These are phyloP conservation scores for Pestalotiopsis fici DNA, from an alignment of 2,329 filamentous ascomycete species.

Conservation along the genomic window DNA sequence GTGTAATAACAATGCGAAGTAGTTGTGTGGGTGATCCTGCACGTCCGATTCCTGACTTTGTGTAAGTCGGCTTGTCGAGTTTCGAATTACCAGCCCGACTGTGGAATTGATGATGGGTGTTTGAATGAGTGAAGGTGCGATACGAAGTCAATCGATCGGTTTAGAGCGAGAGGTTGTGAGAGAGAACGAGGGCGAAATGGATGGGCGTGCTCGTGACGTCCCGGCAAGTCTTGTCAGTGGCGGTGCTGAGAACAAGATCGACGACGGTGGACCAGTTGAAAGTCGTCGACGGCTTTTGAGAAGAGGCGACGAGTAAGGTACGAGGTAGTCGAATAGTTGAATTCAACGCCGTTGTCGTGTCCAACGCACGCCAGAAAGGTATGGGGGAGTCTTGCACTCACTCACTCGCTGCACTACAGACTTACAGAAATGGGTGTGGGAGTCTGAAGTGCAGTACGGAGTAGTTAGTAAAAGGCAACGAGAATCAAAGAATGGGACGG, in stretches of 20 bases:
- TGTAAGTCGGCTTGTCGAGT: neutral
- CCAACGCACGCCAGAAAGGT: neutral
- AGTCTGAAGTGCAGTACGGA: neutral
- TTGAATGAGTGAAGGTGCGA: conserved; percentile 7
- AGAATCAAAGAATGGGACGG: neutral
- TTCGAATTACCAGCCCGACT: neutral
- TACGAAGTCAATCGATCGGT: conserved; percentile 11
- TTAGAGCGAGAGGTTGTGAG: neutral
- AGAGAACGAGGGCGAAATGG: neutral
- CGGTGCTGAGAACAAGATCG: neutral
- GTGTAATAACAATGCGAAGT: neutral
- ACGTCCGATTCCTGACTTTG: neutral
- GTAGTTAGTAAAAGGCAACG: neutral
- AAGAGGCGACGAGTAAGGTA: neutral
- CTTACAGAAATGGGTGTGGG: neutral
- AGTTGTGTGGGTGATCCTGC: conserved; percentile 3
- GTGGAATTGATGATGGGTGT: neutral
- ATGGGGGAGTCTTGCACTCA: neutral
- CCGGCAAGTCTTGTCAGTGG: neutral
- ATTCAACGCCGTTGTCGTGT: neutral
- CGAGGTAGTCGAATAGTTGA: neutral
- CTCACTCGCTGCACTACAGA: neutral
- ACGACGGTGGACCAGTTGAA: neutral
- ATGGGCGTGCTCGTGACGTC: conserved; percentile 4
- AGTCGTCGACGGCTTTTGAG: neutral